A percentile compares a stretch with the other conserved stretches of the same genome.
Conservation (phyloP, 2,329 filamentous ascomycete genomes). For the Fusarium drepaniforme region DNA sequence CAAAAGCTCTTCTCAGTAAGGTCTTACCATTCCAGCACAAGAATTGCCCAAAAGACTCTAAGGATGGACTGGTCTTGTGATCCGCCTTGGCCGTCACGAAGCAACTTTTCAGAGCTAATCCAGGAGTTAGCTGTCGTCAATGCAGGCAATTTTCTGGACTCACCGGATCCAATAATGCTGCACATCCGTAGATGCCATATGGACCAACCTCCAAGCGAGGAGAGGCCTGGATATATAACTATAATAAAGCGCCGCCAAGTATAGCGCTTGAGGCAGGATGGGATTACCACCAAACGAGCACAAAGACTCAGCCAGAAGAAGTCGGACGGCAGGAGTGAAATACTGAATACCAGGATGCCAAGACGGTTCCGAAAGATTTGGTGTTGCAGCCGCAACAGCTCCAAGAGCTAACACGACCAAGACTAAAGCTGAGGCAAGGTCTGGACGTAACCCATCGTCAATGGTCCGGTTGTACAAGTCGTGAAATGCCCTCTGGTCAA, state of each 20-base stretch:
- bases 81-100: constrained; percentile 17
- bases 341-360: constrained; percentile 30
- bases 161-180: constrained; percentile 40
- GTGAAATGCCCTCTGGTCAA: constrained; percentile 24
- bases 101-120: constrained; percentile 19
- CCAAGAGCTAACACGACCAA: constrained; percentile 29
- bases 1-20: fast-evolving
- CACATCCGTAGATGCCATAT: constrained; percentile 37
- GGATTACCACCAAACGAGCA: constrained; percentile 33
- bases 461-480: constrained; percentile 14
- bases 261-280: constrained; percentile 31
- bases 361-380: constrained; percentile 6
- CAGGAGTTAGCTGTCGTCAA: not conserved
- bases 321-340: constrained; percentile 26
- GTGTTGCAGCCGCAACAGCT: constrained; percentile 23
- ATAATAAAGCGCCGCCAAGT: constrained; percentile 35
- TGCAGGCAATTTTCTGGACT: fast-evolving
- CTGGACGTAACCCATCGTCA: constrained; percentile 1
- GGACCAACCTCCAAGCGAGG: constrained; percentile 34
- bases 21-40: constrained; percentile 29
- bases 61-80: constrained; percentile 36
- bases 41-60: constrained; percentile 34
- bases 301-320: constrained; percentile 27
- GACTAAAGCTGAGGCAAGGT: constrained; percentile 25
- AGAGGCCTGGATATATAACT: constrained; percentile 36